These are phyloP conservation scores for Tricholoma furcatifolium DNA, from an alignment of 768 basidiomycete genomes.

Conservation along the genomic window DNA sequence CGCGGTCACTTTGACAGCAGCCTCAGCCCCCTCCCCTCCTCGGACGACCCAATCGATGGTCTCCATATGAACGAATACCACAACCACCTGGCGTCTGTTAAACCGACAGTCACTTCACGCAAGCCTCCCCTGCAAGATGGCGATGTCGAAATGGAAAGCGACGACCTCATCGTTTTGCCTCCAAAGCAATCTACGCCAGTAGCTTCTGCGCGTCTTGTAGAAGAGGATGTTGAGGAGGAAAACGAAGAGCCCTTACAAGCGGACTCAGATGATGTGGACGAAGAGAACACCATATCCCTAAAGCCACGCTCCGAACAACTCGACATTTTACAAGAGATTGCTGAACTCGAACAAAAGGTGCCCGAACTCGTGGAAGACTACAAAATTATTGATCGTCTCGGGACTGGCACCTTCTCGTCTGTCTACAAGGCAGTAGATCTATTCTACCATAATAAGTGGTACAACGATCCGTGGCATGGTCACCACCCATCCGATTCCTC, in stretches of 20 bases:
- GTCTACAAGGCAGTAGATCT: conserved; percentile 98
- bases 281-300: conserved; percentile 56
- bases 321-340: conserved; percentile 78
- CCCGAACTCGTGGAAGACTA: conserved; percentile 70
- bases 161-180: conserved; percentile 30
- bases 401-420: conserved; percentile 97
- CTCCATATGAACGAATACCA: conserved; percentile 46
- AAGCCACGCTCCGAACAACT: conserved; percentile 66
- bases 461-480: conserved; percentile 74
- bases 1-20: conserved; percentile 9
- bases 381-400: conserved; percentile 83
- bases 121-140: conserved; percentile 31
- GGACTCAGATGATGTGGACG: conserved; percentile 46
- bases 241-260: conserved; percentile 28
- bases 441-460: conserved; percentile 70
- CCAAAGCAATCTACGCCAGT: not conserved
- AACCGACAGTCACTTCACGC: conserved; percentile 24
- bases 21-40: conserved; percentile 39
- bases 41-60: conserved; percentile 52
- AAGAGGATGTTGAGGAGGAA: not conserved
- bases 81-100: conserved; percentile 45
- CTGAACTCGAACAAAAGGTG: conserved; percentile 62
- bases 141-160: conserved; percentile 51
- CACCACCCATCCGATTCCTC: conserved; percentile 60
- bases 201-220: not conserved